Percentiles rank a stretch among this genome's conserved stretches.
phyloP scores from a whole-genome alignment of 176 grass and related monocot genomes.

The Eragrostis curvula region DNA sequence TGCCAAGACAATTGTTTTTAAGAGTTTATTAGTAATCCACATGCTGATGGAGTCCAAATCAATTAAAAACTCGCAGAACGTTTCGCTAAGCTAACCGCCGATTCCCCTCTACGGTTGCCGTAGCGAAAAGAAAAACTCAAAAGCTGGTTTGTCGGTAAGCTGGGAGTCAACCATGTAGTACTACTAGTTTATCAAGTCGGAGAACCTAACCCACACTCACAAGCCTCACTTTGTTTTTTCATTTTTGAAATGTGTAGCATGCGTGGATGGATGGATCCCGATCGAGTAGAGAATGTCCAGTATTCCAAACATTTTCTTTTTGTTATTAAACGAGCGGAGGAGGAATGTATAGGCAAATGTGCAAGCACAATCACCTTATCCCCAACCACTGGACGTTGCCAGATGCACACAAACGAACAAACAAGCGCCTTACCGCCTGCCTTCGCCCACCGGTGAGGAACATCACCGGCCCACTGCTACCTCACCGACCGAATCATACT shows the following conservation, averaged over 20 bases:
- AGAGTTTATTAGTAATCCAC: neutral
- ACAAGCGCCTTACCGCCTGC: neutral
- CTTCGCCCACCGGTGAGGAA: neutral
- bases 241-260: neutral
- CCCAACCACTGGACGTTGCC: neutral
- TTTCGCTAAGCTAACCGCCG: neutral
- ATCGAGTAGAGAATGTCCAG: neutral
- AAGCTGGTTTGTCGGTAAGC: too few relatives aligned
- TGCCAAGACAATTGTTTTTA: neutral
- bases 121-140: too few relatives aligned
- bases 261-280: neutral
- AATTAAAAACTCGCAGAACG: neutral
- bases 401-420: neutral
- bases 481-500: neutral
- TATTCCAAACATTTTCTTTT: too few relatives aligned
- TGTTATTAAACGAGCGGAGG: too few relatives aligned
- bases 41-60: neutral
- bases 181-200: neutral
- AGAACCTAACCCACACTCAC: constrained; percentile 18
- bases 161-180: constrained; percentile 1
- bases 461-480: neutral
- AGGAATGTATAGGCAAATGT: too few relatives aligned
- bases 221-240: neutral
- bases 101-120: too few relatives aligned
- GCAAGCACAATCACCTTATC: neutral